Base-by-base conservation (phyloP, 1,284 basidiomycete genomes). In the Irpex rosettiformis region DNA sequence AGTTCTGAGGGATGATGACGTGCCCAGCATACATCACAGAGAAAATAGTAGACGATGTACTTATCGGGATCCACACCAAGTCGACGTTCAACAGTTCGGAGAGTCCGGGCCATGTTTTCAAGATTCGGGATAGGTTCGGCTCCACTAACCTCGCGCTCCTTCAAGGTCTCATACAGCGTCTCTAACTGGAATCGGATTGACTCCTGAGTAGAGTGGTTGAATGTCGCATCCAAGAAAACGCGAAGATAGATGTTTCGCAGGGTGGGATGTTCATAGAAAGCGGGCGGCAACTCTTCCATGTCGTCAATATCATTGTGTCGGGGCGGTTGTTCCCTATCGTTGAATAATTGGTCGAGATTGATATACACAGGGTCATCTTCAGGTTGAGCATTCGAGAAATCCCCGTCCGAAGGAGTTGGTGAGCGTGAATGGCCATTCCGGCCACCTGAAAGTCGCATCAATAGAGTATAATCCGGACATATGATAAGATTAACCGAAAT, bases 191-290 rank as follows among this genome's bases (percentile, higher is more conserved):
- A n/a, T 13, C 18, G 6, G 7, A 55, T 25, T 16, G 33, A 42
- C 11, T 40, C 53, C 4, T 43, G 33, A 24, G 37, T 55, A 11
- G 53, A 30, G 53, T 55, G 29, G 25, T 55, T 55, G 22, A 55
- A 55, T 22, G 53, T 25, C 13, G 27, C 53, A n/a, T 55, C 53
- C n/a, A 55, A 7, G 22, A 55, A 55, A 21, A 55, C 27, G n/a
- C 53, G 22, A 40, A 55, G n/a, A 18, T 40, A 55, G 22, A 43
- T 43, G 27, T 55, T 55, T 22, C 53, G 18, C 7, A 55, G 40
- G 21, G 43, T 40, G 6, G 53, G 53, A 21, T 55, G 33, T 25
- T 55, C 37, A 43, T 40, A 55, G 37, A 55, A 55, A 4, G 53
- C 53, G 5, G 37, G 37, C n/a, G 30, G 53, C 18, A 18, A 7